These are phyloP conservation scores for Mucor irregularis DNA, from an alignment of 371 early-diverging fungal species.

Conservation along the genomic window DNA sequence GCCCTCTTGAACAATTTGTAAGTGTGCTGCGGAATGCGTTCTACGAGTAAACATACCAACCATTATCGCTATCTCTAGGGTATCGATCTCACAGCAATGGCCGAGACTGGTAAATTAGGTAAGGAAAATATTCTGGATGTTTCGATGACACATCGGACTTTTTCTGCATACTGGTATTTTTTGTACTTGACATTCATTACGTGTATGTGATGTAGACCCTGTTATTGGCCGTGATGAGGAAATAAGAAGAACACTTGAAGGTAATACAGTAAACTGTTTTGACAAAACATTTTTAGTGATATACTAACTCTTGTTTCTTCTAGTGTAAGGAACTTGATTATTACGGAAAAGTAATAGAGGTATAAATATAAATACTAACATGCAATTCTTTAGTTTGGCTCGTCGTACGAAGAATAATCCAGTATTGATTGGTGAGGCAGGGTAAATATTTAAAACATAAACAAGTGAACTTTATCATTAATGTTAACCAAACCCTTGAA, in stretches of 20 bases:
- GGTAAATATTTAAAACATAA: conserved; percentile 27
- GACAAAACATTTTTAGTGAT: too few species aligned
- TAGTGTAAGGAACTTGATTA: too few species aligned
- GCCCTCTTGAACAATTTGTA: conserved; percentile 47
- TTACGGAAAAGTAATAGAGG: too few species aligned
- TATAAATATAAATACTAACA: not conserved
- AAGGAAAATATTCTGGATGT: conserved; percentile 34
- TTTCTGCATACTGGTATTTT: not conserved
- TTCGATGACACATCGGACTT: conserved; percentile 23
- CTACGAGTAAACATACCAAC: not conserved
- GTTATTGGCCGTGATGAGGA: conserved; percentile 87
- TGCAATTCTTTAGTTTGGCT: conserved; percentile 39
- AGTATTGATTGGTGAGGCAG: conserved; percentile 84
- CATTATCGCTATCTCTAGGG: conserved; percentile 38
- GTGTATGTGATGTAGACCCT: conserved; percentile 68
- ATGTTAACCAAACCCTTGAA: not conserved
- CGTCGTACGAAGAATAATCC: conserved; percentile 93
- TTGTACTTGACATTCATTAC: not conserved
- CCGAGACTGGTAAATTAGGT: conserved; percentile 66
- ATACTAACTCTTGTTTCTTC: not conserved
- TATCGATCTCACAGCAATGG: conserved; percentile 78
- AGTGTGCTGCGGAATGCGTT: not conserved
- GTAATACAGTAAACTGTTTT: conserved; percentile 12
- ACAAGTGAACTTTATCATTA: too few species aligned
- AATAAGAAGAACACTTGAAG: conserved; percentile 82